Percentiles rank a stretch among this genome's conserved stretches.
phyloP scores from a whole-genome alignment of 306 rosid genomes.

The Vigna reflexopilosa region DNA sequence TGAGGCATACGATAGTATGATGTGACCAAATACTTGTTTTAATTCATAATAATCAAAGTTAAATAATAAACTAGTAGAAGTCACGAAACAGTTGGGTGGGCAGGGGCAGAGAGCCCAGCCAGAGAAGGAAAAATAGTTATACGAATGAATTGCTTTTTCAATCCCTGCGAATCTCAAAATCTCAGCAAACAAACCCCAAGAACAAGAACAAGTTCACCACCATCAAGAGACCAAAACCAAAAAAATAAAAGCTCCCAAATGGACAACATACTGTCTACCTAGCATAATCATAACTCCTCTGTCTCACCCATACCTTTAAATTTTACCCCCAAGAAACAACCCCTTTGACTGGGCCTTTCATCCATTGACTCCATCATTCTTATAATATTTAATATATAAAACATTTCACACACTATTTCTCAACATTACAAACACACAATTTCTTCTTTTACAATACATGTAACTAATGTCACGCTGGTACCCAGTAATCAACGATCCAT shows the following conservation, averaged over 20 bases:
- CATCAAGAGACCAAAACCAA: slow-evolving; percentile 38
- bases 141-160: slow-evolving; percentile 29
- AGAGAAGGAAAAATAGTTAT: not conserved
- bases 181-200: slow-evolving; percentile 48
- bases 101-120: not conserved
- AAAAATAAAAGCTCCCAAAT: slow-evolving; percentile 27
- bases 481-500: not conserved
- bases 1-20: slow-evolving; percentile 27
- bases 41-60: slow-evolving; percentile 25
- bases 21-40: slow-evolving; percentile 44
- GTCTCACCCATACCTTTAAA: slow-evolving; percentile 28
- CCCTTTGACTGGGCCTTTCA: slow-evolving; percentile 44
- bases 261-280: not conserved
- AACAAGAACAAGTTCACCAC: slow-evolving; percentile 47
- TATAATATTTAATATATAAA: not conserved
- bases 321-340: slow-evolving; percentile 37
- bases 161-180: slow-evolving; percentile 33
- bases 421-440: no score
- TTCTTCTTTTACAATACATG: no score
- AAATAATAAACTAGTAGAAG: slow-evolving; percentile 33
- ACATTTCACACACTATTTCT: not conserved
- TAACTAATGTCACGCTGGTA: no score
- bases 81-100: slow-evolving; percentile 37
- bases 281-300: slow-evolving; percentile 9
- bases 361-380: slow-evolving; percentile 51